Percentiles rank a stretch among this genome's conserved stretches.
These are phyloP conservation scores for Kodamaea arcana DNA, from an alignment of 1,139 yeast species.

Conservation along the genomic window DNA sequence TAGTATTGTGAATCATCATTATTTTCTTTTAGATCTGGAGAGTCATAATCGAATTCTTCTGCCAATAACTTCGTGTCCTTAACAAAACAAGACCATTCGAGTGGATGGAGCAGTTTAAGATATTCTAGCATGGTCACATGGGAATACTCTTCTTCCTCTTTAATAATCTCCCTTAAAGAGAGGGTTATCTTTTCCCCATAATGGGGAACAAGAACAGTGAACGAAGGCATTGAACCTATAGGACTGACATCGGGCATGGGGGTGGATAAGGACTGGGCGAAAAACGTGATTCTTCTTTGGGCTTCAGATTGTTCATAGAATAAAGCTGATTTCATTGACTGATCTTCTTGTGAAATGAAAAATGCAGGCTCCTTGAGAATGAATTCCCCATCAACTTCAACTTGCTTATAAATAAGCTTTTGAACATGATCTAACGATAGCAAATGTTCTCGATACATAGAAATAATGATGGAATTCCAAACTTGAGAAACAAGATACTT, in stretches of 20 bases:
- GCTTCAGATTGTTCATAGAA: conserved; percentile 43
- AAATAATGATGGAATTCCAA: conserved; percentile 52
- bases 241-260: conserved; percentile 49
- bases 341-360: conserved; percentile 51
- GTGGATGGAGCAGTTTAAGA: conserved; percentile 46
- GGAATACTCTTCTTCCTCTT: conserved; percentile 45
- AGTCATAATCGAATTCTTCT: conserved; percentile 37
- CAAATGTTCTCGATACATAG: conserved; percentile 56
- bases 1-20: conserved; percentile 41
- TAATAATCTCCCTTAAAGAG: conserved; percentile 44
- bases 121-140: conserved; percentile 50
- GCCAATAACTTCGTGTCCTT: conserved; percentile 47
- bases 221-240: conserved; percentile 44
- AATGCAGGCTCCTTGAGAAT: conserved; percentile 44
- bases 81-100: conserved; percentile 51
- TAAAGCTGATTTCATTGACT: conserved; percentile 29
- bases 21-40: conserved; percentile 22
- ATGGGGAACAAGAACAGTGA: conserved; percentile 51
- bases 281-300: conserved; percentile 47
- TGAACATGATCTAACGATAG: conserved; percentile 49
- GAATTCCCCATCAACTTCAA: conserved; percentile 21
- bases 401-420: conserved; percentile 40
- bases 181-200: conserved; percentile 47
- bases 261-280: conserved; percentile 52
- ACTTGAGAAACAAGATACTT: conserved; percentile 42